Conservation (phyloP, 352 stramenopile species). For the Globisporangium carolinianum region DNA sequence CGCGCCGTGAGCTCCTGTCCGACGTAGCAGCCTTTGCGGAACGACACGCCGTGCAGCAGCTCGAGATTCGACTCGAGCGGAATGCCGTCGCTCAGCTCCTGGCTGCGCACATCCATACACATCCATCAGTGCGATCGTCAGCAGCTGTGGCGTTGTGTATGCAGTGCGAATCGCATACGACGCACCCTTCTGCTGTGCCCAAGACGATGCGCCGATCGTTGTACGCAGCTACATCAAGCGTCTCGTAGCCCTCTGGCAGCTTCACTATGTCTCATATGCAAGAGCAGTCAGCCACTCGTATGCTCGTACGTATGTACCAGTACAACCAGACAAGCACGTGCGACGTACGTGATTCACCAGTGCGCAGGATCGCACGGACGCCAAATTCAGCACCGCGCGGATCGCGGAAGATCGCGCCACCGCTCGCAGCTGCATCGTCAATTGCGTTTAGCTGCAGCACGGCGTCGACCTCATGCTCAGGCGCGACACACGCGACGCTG, state of each 20-base stretch:
- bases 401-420: conserved; percentile 44
- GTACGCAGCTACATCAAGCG: conserved; percentile 38
- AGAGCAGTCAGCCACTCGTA: not conserved
- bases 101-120: conserved; percentile 22
- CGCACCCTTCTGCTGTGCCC: conserved; percentile 69
- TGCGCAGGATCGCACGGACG: conserved; percentile 46
- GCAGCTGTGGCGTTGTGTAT: too few species aligned
- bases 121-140: not conserved
- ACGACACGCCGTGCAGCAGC: conserved; percentile 85
- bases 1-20: conserved; percentile 92
- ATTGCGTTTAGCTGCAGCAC: conserved; percentile 32
- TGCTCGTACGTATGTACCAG: not conserved
- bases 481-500: conserved; percentile 13
- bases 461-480: conserved; percentile 15
- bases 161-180: not conserved
- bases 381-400: conserved; percentile 63
- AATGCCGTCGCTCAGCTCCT: conserved; percentile 78
- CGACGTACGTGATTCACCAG: conserved; percentile 18
- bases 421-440: conserved; percentile 13
- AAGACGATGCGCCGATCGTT: conserved; percentile 60
- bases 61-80: conserved; percentile 92
- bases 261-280: conserved; percentile 34
- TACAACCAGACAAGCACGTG: conserved; percentile 4
- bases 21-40: conserved; percentile 94
- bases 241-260: conserved; percentile 31